These are phyloP conservation scores for Paramecium primaurelia DNA, from an alignment of 73 alveolate genomes.

Conservation along the genomic window DNA sequence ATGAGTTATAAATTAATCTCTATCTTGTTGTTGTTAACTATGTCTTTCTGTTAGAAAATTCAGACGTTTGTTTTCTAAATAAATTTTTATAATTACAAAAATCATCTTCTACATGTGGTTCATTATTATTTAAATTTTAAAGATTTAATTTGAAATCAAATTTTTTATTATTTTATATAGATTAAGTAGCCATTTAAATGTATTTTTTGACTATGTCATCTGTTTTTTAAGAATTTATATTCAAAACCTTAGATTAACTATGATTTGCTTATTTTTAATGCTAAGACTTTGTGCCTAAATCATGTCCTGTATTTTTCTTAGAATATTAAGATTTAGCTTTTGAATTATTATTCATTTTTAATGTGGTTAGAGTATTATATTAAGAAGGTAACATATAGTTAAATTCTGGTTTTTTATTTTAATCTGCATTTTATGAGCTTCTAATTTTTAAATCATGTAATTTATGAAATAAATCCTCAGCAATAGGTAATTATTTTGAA, in stretches of 20 bases:
- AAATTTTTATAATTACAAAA: background rate
- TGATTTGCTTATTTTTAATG: background rate
- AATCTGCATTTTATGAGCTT: background rate
- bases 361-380: background rate
- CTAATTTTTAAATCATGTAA: background rate
- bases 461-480: conserved; percentile 8
- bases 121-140: conserved; percentile 1
- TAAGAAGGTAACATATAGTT: conserved; percentile 32
- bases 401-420: background rate
- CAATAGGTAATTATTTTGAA: background rate
- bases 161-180: background rate
- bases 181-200: background rate
- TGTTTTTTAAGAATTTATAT: conserved; percentile 20
- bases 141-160: conserved; percentile 49
- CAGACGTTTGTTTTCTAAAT: background rate
- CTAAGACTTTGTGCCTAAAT: background rate
- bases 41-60: conserved; percentile 34
- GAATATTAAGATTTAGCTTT: conserved; percentile 15
- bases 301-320: background rate
- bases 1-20: conserved; percentile 8
- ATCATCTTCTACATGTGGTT: background rate
- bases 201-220: conserved; percentile 46
- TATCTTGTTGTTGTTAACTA: background rate
- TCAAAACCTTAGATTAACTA: background rate
- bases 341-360: background rate